Evolutionary conservation across 2,329 filamentous ascomycete genomes (phyloP), one percentile per base, ranked within the genome.

Genomic region (Sarocladium strictum): DNA sequence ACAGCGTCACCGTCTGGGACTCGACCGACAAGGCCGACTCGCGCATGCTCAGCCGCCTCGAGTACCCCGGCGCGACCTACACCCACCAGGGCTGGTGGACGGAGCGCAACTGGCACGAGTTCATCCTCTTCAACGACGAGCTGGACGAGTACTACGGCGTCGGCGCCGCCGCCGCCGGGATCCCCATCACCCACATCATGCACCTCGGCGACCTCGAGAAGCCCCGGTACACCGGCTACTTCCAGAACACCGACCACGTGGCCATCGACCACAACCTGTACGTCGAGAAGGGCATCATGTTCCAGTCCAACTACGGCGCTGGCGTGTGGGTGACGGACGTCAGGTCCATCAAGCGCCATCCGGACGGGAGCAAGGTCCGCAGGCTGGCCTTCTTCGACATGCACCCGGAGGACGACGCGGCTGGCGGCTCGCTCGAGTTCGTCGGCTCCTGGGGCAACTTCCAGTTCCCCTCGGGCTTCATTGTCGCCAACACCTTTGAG

Each of bases 51-150:
- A 76, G 74, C 53, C 69, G 68, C 52, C 76, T 75, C 9, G 71
- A 71, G 1, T 79, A 78, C 63, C 67, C 71, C 9, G 76, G 76
- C 51, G 74, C 74, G 19, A 62, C 72, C 15, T 78, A 79, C 66
- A 76, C 74, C 2, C 76, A 79, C 61, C 76, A 79, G 60, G 76
- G 76, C 49, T 72, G 69, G 62, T 64, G 76, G 21, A 49, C 40
- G 24, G 53, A 54, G 53, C 53, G 53, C 53, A 45, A 45, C 19
- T 45, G 40, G 40, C 67, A 57, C 54, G 53, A 64, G 17, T 70
- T 69, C 58, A 65, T 74, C 21, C 63, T 75, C 33, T 59, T 73
- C 17, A 71, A 75, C 59, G 72, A 75, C 58, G 72, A 75, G 58
- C 65, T 70, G 17, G 72, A 76, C 58, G 73, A 76, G 62, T 55